Conservation (phyloP, 192 early-diverging fungal genomes). For the Lobosporangium transversale region DNA sequence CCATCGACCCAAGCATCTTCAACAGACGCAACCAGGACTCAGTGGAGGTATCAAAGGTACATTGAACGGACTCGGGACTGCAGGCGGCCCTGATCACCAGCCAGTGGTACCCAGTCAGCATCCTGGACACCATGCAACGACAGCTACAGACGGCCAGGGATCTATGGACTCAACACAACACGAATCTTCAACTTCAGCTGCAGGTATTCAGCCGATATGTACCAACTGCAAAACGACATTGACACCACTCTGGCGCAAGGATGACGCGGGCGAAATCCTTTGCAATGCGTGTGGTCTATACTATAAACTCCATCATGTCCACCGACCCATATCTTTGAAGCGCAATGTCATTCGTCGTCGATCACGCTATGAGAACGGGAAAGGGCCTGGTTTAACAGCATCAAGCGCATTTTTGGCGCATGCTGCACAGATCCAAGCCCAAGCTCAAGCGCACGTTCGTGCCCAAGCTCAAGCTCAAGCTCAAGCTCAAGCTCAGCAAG, state of each 20-base stretch:
- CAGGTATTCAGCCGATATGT: constrained; percentile 49
- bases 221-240: constrained; percentile 76
- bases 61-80: no score
- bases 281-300: constrained; percentile 96
- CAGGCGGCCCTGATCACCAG: no score
- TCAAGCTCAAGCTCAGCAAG: neutral
- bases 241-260: constrained; percentile 83
- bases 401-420: neutral
- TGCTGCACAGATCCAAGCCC: constrained; percentile 8
- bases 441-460: constrained; percentile 5
- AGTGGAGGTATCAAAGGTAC: neutral
- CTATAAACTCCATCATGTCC: constrained; percentile 80
- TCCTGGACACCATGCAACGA: neutral
- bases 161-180: no score
- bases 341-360: constrained; percentile 74
- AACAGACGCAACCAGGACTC: constrained; percentile 12
- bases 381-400: neutral
- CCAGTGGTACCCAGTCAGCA: neutral
- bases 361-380: constrained; percentile 33
- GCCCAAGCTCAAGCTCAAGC: constrained; percentile 2
- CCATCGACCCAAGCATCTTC: constrained; percentile 42
- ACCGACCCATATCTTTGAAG: constrained; percentile 80
- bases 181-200: constrained; percentile 8
- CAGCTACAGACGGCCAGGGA: no score
- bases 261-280: constrained; percentile 71